Conservation (phyloP, 2,329 filamentous ascomycete species). For the Cadophora sp. region DNA sequence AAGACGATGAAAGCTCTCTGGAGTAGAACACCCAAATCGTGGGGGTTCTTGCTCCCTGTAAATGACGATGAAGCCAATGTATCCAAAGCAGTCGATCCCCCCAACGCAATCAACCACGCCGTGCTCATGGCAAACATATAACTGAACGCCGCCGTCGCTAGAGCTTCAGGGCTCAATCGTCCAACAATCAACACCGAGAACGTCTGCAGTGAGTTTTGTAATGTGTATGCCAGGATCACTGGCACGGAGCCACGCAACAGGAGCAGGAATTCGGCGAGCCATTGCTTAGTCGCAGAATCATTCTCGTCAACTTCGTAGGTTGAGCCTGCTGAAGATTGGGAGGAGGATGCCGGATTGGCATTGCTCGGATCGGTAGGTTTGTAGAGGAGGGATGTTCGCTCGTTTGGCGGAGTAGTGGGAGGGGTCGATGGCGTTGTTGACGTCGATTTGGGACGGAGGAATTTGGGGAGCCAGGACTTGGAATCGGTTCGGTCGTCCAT, state of each 20-base stretch:
- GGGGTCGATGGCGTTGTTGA: constrained; percentile 32
- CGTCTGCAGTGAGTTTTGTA: constrained; percentile 87
- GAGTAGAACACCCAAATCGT: constrained; percentile 78
- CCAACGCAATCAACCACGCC: constrained; percentile 85
- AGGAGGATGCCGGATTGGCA: constrained; percentile 19
- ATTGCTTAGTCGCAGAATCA: constrained; percentile 41
- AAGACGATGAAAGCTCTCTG: constrained; percentile 80
- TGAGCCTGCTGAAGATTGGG: constrained; percentile 32
- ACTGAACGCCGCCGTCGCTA: constrained; percentile 84
- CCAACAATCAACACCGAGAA: constrained; percentile 83
- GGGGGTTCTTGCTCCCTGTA: constrained; percentile 79
- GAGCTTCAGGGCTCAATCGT: constrained; percentile 76
- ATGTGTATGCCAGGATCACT: constrained; percentile 82
- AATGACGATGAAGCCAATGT: constrained; percentile 84
- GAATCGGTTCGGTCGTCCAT: constrained; percentile 37
- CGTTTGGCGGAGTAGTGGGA: constrained; percentile 41
- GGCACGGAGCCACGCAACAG: constrained; percentile 74
- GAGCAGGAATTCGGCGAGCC: constrained; percentile 67
- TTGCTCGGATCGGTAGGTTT: constrained; percentile 28
- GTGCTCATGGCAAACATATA: constrained; percentile 96
- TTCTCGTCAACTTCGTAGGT: constrained; percentile 40
- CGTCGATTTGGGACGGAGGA: constrained; percentile 33
- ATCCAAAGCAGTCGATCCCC: constrained; percentile 85
- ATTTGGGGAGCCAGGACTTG: constrained; percentile 41
- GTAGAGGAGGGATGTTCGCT: constrained; percentile 42